Base-by-base conservation (phyloP, 306 rosid species). In the Vigna mungo region DNA sequence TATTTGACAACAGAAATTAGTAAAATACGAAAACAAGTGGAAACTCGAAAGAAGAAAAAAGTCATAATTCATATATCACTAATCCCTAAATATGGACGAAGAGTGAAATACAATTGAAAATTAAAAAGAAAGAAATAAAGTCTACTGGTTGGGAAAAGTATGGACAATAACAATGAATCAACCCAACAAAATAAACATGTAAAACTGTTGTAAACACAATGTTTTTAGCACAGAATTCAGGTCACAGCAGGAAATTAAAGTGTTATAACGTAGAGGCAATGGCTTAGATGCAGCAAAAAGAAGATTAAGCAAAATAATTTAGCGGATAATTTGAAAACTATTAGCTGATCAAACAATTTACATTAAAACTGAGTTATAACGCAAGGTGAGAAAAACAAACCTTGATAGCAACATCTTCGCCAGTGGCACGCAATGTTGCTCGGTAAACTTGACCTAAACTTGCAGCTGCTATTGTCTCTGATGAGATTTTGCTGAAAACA, bases 381-480 rank as follows among this genome's bases (percentile, higher is more conserved):
- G 61, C 47, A 34, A 81, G 71, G 53, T 59, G 41, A 80, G 80
- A 72, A 58, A 41, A 82, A 79, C 32, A 86, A 72, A 88, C 99
- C 99, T 95, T 95, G 72, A 95, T 89, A 72, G 99, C 99, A 79
- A 95, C 97, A 48, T 95, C 99, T 88, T 92, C 92, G 63, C 97
- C 96, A 59, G 97, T 81, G 65, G 88, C 89, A 75, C 94, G 93
- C 74, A 95, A 88, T 55, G 99, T 92, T 84, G 97, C 99, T 53
- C 97, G 88, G 79, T 95, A 95, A 79, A 95, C 99, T 95, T 95
- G 99, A 71, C 99, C 99, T 87, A 95, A 87, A 87, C 99, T 95
- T 60, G 99, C 99, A 36, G 99, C 98, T 75, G 99, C 99, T 80
- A 95, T 95, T 44, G 99, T 95, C 88, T 37, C 84, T 62, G 99